Evolutionary conservation across 306 rosid genomes (phyloP).

Genomic region (Comarum palustre): DNA sequence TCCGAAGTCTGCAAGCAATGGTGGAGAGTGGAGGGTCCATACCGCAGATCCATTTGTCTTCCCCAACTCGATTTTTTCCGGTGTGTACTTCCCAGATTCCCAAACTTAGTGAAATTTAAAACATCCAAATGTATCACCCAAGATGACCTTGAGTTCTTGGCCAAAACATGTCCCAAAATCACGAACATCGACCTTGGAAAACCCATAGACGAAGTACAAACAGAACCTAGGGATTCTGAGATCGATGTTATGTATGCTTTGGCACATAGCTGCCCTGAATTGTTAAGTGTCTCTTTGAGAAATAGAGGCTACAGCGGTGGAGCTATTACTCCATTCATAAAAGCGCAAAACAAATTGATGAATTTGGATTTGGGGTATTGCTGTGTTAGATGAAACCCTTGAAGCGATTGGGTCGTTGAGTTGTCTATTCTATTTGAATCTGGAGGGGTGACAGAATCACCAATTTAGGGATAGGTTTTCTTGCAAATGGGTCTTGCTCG

Average conservation of each 20-base stretch:
- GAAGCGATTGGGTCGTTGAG: conserved; percentile 23
- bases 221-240: not conserved
- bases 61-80: conserved; percentile 9
- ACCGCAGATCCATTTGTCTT: conserved; percentile 19
- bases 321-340: conserved; percentile 8
- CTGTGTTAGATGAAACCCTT: conserved; percentile 23
- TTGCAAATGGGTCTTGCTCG: conserved; percentile 27
- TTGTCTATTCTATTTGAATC: conserved; percentile 17
- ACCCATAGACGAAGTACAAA: not conserved
- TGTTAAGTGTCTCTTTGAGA: conserved; percentile 19
- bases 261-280: conserved; percentile 14
- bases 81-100: conserved; percentile 22
- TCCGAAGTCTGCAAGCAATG: conserved; percentile 31
- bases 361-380: conserved; percentile 28
- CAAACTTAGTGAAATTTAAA: conserved; percentile 24
- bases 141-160: conserved; percentile 19
- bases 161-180: conserved; percentile 26
- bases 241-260: conserved; percentile 18
- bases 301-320: conserved; percentile 25
- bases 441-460: conserved; percentile 33
- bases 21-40: conserved; percentile 29
- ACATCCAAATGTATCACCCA: conserved; percentile 6
- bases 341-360: conserved; percentile 13
- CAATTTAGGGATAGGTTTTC: conserved; percentile 23
- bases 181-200: conserved; percentile 15